phyloP scores from a whole-genome alignment of 352 stramenopile genomes.

The Globisporangium splendens region DNA sequence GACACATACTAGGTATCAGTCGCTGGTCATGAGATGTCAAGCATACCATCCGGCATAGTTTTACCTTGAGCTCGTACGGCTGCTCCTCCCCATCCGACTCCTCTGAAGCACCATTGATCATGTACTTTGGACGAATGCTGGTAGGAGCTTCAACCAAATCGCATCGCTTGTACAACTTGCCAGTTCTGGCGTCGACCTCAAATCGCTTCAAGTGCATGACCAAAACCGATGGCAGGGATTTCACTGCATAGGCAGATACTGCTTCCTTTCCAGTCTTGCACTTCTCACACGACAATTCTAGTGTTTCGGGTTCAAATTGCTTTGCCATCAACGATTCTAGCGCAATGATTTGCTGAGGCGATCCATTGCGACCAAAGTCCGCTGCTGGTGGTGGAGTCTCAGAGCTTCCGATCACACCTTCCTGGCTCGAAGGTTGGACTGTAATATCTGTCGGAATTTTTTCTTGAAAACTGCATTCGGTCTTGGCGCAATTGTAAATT shows the following conservation, averaged over 20 bases:
- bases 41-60: constrained; percentile 1
- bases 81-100: constrained; percentile 24
- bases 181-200: constrained; percentile 65
- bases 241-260: constrained; percentile 53
- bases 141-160: constrained; percentile 69
- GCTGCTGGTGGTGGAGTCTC: not conserved
- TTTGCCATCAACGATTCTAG: constrained; percentile 64
- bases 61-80: constrained; percentile 52
- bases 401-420: not conserved
- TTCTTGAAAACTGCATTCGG: constrained; percentile 61
- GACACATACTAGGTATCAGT: not conserved
- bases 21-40: not conserved
- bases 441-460: constrained; percentile 18
- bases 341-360: constrained; percentile 24
- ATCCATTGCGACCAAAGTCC: not conserved
- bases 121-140: constrained; percentile 32
- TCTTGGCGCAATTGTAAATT: constrained; percentile 59
- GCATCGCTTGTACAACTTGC: constrained; percentile 75
- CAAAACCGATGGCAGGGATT: constrained; percentile 63
- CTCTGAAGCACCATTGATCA: constrained; percentile 26
- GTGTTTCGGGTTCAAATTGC: constrained; percentile 73
- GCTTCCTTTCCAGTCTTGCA: constrained; percentile 70
- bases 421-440: not conserved
- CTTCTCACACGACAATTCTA: constrained; percentile 84
- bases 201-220: constrained; percentile 87